phyloP scores from a whole-genome alignment of 2,329 filamentous ascomycete genomes.

The Ophiognomonia clavigignenti-juglandacearum region DNA sequence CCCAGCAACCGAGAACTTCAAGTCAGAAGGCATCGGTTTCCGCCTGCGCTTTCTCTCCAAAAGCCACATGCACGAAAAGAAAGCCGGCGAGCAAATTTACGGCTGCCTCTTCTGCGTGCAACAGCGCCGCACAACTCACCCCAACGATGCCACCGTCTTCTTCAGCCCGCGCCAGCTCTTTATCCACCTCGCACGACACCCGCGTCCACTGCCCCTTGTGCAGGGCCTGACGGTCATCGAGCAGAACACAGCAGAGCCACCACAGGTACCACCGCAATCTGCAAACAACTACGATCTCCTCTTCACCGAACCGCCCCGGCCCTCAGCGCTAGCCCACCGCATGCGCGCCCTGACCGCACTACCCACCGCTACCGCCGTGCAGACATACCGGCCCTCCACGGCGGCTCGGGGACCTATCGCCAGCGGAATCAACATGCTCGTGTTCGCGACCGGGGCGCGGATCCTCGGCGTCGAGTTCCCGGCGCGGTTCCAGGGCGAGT shows the following conservation, averaged over 20 bases:
- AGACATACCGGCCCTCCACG: slow-evolving; percentile 25
- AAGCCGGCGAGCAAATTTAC: slow-evolving; percentile 49
- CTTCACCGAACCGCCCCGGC: slow-evolving; percentile 34
- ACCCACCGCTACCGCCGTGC: slow-evolving; percentile 40
- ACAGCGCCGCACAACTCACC: slow-evolving; percentile 42
- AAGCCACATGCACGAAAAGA: slow-evolving; percentile 44
- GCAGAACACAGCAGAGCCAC: no score
- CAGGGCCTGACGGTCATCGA: slow-evolving; percentile 46
- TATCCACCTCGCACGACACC: slow-evolving; percentile 47
- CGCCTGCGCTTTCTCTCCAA: slow-evolving; percentile 53
- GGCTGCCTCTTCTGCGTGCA: slow-evolving; percentile 53
- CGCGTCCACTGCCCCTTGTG: slow-evolving; percentile 46
- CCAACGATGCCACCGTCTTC: slow-evolving; percentile 54
- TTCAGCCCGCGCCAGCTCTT: slow-evolving; percentile 49
- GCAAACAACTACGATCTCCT: slow-evolving; percentile 51
- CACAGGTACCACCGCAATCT: slow-evolving; percentile 33
- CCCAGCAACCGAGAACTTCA: slow-evolving; percentile 44
- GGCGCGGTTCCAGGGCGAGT: slow-evolving; percentile 46
- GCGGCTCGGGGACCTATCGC: slow-evolving; percentile 1
- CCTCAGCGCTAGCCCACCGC: slow-evolving; percentile 38
- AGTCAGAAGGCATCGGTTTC: slow-evolving; percentile 41
- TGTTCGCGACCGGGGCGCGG: slow-evolving; percentile 35
- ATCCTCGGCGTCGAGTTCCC: slow-evolving; percentile 50
- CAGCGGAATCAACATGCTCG: slow-evolving; percentile 12
- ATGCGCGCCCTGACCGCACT: slow-evolving; percentile 34